A percentile compares a stretch with the other conserved stretches of the same genome.
Evolutionary conservation across 805 yeast species (phyloP).

Genomic region (Metschnikowia shivogae): DNA sequence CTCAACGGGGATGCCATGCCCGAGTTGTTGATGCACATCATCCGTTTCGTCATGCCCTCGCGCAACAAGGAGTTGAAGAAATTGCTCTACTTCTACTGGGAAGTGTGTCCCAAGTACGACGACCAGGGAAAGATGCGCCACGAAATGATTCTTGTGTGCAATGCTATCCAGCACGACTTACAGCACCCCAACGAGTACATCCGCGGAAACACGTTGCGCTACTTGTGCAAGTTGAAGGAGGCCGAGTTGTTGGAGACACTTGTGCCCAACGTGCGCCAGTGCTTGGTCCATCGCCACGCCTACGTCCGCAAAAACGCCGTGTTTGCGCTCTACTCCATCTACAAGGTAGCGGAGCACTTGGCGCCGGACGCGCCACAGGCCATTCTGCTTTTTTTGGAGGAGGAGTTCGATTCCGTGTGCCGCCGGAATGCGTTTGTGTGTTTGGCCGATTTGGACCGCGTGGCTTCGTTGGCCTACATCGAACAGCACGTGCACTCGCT

Average conservation of each 20-base stretch:
- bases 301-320: conserved; percentile 97
- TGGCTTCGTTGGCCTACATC: conserved; percentile 75
- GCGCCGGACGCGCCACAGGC: conserved; percentile 95
- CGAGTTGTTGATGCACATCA: conserved; percentile 90
- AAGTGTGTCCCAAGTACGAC: conserved; percentile 89
- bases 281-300: conserved; percentile 95
- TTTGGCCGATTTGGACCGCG: conserved; percentile 76
- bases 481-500: conserved; percentile 63
- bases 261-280: conserved; percentile 86
- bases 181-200: conserved; percentile 98
- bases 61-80: conserved; percentile 87
- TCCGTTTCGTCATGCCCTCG: conserved; percentile 96
- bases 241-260: conserved; percentile 92
- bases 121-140: conserved; percentile 88
- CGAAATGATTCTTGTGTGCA: conserved; percentile 98
- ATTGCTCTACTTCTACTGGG: conserved; percentile 94
- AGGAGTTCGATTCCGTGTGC: conserved; percentile 90
- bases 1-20: conserved; percentile 92
- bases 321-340: conserved; percentile 81
- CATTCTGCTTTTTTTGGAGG: conserved; percentile 63
- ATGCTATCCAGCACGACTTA: conserved; percentile 93
- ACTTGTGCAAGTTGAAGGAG: conserved; percentile 84
- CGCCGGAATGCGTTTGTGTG: conserved; percentile 93
- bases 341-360: conserved; percentile 76
- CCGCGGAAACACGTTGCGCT: conserved; percentile 92